Evolutionary conservation across 208 protist genomes (phyloP).

Genomic region (Naegleria gruberi): DNA sequence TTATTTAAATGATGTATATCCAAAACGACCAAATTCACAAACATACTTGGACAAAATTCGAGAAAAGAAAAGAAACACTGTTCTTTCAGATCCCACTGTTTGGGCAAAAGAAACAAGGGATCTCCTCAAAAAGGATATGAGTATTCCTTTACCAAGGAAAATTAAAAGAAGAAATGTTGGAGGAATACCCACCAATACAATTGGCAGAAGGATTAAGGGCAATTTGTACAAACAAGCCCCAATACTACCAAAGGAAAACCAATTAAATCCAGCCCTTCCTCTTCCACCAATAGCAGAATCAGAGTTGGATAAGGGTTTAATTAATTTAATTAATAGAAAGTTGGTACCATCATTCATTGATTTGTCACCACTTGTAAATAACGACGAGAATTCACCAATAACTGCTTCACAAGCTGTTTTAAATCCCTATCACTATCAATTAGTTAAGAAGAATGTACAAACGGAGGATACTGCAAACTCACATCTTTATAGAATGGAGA

Average conservation of each 20-base stretch:
- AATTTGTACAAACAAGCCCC: background rate
- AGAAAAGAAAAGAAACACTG: background rate
- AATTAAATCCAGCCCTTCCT: background rate
- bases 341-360: background rate
- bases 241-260: background rate
- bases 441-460: background rate
- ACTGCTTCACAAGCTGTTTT: background rate
- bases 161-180: background rate
- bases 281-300: background rate
- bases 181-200: background rate
- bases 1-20: background rate
- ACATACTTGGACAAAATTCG: background rate
- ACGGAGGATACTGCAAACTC: background rate
- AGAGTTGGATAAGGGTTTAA: background rate
- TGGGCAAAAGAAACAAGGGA: background rate
- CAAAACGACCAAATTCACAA: background rate
- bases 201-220: background rate
- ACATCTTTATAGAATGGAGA: background rate
- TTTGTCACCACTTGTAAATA: background rate
- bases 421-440: background rate
- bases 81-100: background rate
- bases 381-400: background rate
- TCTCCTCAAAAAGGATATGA: background rate
- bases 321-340: slow-evolving; percentile 10
- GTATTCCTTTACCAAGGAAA: background rate